Evolutionary conservation across 2,329 filamentous ascomycete species (phyloP).

Genomic region (Dissoconium aciculare): DNA sequence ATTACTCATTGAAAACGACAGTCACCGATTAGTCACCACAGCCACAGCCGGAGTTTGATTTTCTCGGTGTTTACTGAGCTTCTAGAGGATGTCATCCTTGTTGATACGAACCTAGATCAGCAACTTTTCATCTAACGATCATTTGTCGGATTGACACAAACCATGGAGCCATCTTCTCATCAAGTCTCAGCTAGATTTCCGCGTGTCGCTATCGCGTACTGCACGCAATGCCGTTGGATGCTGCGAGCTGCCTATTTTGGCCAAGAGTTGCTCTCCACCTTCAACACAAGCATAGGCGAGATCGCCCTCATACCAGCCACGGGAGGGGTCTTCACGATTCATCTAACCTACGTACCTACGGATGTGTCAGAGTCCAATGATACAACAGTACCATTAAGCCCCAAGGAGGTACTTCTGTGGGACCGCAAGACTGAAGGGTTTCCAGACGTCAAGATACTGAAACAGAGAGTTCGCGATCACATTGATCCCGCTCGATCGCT

Average conservation of each 20-base stretch:
- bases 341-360: conserved; percentile 35
- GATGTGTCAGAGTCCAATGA: conserved; percentile 2
- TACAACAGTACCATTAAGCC: conserved; percentile 4
- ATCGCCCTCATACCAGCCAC: conserved; percentile 74
- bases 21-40: no score
- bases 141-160: no score
- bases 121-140: no score
- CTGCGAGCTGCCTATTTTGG: conserved; percentile 49
- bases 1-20: no score
- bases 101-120: no score
- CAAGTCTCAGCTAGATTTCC: conserved; percentile 35
- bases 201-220: conserved; percentile 76
- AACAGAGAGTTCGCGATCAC: conserved; percentile 66
- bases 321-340: conserved; percentile 68
- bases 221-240: conserved; percentile 43
- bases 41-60: no score
- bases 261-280: conserved; percentile 90
- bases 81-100: no score
- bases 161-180: no score
- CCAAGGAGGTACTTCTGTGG: conserved; percentile 53
- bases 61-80: no score
- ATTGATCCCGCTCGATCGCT: conserved; percentile 65
- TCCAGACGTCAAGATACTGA: conserved; percentile 84
- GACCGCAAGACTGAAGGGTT: conserved; percentile 79
- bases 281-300: conserved; percentile 68